Base-by-base conservation (phyloP, 148 eudicot genomes). In the Linanthus parryae region DNA sequence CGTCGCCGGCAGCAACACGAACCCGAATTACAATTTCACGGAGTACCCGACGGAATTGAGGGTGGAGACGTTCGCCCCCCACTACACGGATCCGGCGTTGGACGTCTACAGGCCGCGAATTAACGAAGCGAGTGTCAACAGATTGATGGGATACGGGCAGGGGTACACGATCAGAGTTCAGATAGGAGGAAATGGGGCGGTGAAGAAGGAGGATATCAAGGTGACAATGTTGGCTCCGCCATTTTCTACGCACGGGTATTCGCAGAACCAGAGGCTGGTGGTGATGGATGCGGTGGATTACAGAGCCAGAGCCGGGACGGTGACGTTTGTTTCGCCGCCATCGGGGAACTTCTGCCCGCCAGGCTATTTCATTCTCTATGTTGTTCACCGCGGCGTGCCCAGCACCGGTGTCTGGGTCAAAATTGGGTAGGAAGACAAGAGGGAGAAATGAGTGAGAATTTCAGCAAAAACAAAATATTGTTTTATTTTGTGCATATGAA, bases 211-310 rank as follows among this genome's bases (percentile, higher is more conserved):
- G 0, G 73, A 84, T 25, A 13, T 90, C 2, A 73, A 70, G 66
- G 76, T 92, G 29, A 76, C 83, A 0, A 35, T 92, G 69, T 71
- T 68, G 38, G 36, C 67, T 5, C 98, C 96, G 2, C 94, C 96
- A 0, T 92, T 87, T 58, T 87, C 98, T 3, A 92, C 98, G 6
- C 98, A 92, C 56, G 98, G 98, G 0, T 84, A 77, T 73, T 87
- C 96, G 23, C 75, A 69, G 76, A 62, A 59, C 64, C 98, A 87
- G 61, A 79, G 96, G 47, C 36, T 92, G 59, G 7, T 87, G 0
- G 55, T 52, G 18, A 31, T 88, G 61, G 60, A 54, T 29, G 52
- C 30, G 37, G 43, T 37, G 3, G n/a, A n/a, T n/a, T n/a, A n/a
- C n/a, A 14, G 3, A 0, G 37, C 13, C 46, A 44, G 9, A 0